Conservation (phyloP, 805 yeast genomes). For the Barnettozyma botsteinii region DNA sequence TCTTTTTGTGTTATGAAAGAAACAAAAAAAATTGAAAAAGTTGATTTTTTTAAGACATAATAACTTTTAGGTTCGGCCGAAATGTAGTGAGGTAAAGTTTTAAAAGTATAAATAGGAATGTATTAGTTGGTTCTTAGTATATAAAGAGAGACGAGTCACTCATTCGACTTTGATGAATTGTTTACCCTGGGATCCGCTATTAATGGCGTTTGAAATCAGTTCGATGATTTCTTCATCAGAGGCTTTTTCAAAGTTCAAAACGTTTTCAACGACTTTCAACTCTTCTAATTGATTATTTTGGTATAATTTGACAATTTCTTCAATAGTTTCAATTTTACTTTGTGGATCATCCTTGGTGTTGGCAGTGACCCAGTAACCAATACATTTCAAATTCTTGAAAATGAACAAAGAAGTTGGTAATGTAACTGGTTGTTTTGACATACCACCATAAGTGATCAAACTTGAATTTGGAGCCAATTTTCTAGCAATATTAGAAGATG, state of each 20-base stretch:
- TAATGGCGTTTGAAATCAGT: slow-evolving; percentile 31
- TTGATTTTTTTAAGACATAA: background rate
- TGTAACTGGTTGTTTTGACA: slow-evolving; percentile 94
- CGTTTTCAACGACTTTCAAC: slow-evolving; percentile 30
- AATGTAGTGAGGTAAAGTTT: background rate
- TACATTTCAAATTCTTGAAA: slow-evolving; percentile 78
- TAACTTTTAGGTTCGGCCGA: background rate
- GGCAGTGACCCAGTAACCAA: slow-evolving; percentile 91
- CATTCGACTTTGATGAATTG: slow-evolving; percentile 35
- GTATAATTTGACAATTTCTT: slow-evolving; percentile 51
- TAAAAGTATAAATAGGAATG: background rate
- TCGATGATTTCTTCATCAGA: slow-evolving; percentile 34
- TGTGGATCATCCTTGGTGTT: slow-evolving; percentile 56
- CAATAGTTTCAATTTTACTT: slow-evolving; percentile 49
- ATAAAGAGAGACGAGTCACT: background rate
- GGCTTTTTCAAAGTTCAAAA: slow-evolving; percentile 25
- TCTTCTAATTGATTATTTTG: slow-evolving; percentile 47
- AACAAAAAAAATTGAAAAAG: no score
- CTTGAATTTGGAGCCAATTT: slow-evolving; percentile 71
- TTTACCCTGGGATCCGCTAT: slow-evolving; percentile 37
- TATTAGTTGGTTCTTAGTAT: background rate
- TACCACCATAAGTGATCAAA: slow-evolving; percentile 91
- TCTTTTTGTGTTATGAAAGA: background rate
- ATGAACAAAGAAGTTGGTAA: slow-evolving; percentile 85
- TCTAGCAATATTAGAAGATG: slow-evolving; percentile 75